phyloP scores from a whole-genome alignment of 345 rosid genomes.

The Boechera retrofracta region DNA sequence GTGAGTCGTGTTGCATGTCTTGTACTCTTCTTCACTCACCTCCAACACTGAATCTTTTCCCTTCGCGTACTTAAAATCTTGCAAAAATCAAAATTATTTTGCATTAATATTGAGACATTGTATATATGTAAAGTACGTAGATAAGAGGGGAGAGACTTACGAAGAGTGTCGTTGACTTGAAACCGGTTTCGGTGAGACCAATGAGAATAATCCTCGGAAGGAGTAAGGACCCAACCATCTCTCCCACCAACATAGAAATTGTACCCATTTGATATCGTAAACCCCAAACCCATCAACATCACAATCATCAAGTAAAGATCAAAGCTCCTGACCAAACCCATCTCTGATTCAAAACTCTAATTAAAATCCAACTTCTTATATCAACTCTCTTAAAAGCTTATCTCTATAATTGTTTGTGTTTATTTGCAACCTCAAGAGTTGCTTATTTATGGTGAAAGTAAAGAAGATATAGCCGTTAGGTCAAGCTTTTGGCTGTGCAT shows the following conservation, averaged over 20 bases:
- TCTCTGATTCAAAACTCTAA: background rate
- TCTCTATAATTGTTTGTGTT: constrained; percentile 3
- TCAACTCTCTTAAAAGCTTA: background rate
- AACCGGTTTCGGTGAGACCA: constrained; percentile 89
- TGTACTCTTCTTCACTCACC: constrained; percentile 62
- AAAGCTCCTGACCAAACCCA: constrained; percentile 30
- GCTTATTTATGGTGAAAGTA: constrained; percentile 45
- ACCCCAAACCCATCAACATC: constrained; percentile 46
- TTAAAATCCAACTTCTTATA: background rate
- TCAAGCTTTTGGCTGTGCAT: constrained; percentile 44
- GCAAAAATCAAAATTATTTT: background rate
- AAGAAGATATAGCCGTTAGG: constrained; percentile 47
- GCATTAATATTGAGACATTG: background rate
- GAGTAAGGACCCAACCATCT: constrained; percentile 78
- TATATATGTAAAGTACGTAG: background rate
- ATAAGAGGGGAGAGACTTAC: constrained; percentile 45
- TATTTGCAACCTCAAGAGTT: constrained; percentile 9
- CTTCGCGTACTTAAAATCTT: constrained; percentile 43
- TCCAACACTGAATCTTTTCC: constrained; percentile 68
- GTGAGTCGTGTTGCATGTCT: constrained; percentile 63
- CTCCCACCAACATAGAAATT: constrained; percentile 73
- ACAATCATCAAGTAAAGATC: constrained; percentile 31
- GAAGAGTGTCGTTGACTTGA: constrained; percentile 79
- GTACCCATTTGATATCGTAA: constrained; percentile 48
- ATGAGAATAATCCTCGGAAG: constrained; percentile 69